Conservation (phyloP, 192 early-diverging fungal species). For the Podila verticillata region DNA sequence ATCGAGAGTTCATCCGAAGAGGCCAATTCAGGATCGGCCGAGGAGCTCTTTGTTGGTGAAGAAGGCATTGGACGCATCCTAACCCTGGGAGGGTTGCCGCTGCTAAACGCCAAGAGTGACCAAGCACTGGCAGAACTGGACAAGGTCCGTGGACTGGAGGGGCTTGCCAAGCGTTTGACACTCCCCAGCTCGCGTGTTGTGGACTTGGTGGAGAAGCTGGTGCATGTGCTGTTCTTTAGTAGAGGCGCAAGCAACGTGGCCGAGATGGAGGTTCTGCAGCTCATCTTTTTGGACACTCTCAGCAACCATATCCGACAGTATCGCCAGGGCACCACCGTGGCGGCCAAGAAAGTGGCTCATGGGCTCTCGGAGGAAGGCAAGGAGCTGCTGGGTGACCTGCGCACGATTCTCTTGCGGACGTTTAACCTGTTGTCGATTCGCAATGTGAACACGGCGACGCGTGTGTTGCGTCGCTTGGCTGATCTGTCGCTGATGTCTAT, state of each 20-base stretch:
- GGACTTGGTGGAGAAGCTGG: slow-evolving; percentile 42
- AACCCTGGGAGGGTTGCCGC: slow-evolving; percentile 53
- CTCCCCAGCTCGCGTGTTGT: slow-evolving; percentile 49
- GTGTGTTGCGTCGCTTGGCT: slow-evolving; percentile 34
- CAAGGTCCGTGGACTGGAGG: slow-evolving; percentile 57
- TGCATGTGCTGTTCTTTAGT: slow-evolving; percentile 31
- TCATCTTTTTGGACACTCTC: slow-evolving; percentile 52
- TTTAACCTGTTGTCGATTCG: slow-evolving; percentile 16
- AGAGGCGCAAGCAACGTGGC: neutral
- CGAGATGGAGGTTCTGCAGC: slow-evolving; percentile 46
- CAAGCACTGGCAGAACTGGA: slow-evolving; percentile 22
- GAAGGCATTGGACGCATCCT: slow-evolving; percentile 59
- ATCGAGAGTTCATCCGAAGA: neutral
- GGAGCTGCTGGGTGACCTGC: slow-evolving; percentile 29
- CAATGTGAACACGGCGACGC: neutral
- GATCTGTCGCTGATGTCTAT: slow-evolving; percentile 44
- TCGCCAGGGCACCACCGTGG: slow-evolving; percentile 9
- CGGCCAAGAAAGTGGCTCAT: neutral
- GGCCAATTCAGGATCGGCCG: neutral
- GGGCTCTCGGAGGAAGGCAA: slow-evolving; percentile 20
- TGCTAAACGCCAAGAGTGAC: slow-evolving; percentile 7
- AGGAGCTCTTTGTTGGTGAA: slow-evolving; percentile 50
- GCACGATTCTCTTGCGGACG: slow-evolving; percentile 17
- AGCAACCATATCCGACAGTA: slow-evolving; percentile 29
- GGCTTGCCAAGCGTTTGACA: slow-evolving; percentile 51